phyloP scores from a whole-genome alignment of 2,329 filamentous ascomycete species.

The Trichocomaceae sp. region DNA sequence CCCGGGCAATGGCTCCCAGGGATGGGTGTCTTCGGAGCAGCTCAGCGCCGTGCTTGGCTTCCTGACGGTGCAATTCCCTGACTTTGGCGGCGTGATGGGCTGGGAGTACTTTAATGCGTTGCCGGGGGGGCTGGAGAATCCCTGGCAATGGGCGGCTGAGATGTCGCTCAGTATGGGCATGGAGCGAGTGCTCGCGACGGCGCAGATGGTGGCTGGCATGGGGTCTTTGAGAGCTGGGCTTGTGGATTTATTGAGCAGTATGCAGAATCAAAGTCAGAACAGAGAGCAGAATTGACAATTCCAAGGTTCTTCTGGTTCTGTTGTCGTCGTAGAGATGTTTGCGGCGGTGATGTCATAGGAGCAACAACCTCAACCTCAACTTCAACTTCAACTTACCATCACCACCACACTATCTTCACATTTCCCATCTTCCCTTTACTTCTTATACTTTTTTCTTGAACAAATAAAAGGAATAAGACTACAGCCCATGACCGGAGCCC shows the following conservation, averaged over 20 bases:
- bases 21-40: conserved; percentile 54
- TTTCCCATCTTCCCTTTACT: no score
- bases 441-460: background rate
- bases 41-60: conserved; percentile 52
- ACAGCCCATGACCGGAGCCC: background rate
- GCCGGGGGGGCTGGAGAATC: conserved; percentile 55
- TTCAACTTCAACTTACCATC: no score
- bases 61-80: conserved; percentile 55
- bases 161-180: conserved; percentile 52
- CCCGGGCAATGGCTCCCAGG: conserved; percentile 61
- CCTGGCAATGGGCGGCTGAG: conserved; percentile 71
- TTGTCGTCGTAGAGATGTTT: no score
- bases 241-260: conserved; percentile 22
- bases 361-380: no score
- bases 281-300: conserved; percentile 16
- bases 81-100: conserved; percentile 83
- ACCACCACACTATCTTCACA: no score
- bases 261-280: conserved; percentile 24
- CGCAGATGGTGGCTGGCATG: conserved; percentile 23
- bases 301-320: no score
- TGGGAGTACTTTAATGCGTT: conserved; percentile 91
- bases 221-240: conserved; percentile 26
- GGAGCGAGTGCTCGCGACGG: conserved; percentile 31
- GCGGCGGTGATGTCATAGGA: no score
- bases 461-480: background rate